phyloP scores from a whole-genome alignment of 345 rosid genomes.

The Boechera divaricarpa region DNA sequence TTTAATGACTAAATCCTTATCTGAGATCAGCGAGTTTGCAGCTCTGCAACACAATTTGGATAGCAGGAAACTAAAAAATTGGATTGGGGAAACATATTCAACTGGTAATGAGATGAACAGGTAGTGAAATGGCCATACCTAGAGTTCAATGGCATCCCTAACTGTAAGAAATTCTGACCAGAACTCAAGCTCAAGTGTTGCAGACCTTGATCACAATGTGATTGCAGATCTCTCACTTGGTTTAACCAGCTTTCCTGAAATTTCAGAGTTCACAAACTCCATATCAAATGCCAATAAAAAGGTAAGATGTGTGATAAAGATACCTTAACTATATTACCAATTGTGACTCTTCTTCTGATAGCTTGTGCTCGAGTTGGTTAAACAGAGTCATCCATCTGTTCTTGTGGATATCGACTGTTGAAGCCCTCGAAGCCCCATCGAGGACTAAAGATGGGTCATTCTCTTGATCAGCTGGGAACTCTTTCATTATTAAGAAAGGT shows the following conservation, averaged over 20 bases:
- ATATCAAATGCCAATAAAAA: slow-evolving; percentile 26
- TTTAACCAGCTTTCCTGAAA: slow-evolving; percentile 78
- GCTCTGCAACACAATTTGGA: slow-evolving; percentile 51
- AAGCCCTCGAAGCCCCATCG: slow-evolving; percentile 33
- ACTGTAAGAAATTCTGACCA: slow-evolving; percentile 51
- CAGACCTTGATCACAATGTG: slow-evolving; percentile 80
- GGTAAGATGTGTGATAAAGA: neutral
- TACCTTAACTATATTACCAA: slow-evolving; percentile 60
- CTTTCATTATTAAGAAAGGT: slow-evolving; percentile 74
- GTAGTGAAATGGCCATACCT: slow-evolving; percentile 46
- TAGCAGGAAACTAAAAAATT: slow-evolving; percentile 13
- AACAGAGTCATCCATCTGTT: slow-evolving; percentile 73
- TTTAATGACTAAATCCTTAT: slow-evolving; percentile 70
- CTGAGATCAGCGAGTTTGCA: slow-evolving; percentile 50
- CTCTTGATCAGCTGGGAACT: slow-evolving; percentile 65
- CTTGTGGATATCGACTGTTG: slow-evolving; percentile 60
- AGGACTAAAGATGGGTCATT: slow-evolving; percentile 51
- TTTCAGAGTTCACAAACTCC: slow-evolving; percentile 29
- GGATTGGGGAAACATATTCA: slow-evolving; percentile 2
- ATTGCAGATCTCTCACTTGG: slow-evolving; percentile 75
- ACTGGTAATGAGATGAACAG: slow-evolving; percentile 48
- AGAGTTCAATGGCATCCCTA: slow-evolving; percentile 41
- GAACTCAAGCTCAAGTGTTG: slow-evolving; percentile 55
- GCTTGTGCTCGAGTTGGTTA: slow-evolving; percentile 75
- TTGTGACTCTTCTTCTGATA: slow-evolving; percentile 83